Evolutionary conservation across 331 rosid genomes (phyloP).

Genomic region (Rhamnella rubrinervis): DNA sequence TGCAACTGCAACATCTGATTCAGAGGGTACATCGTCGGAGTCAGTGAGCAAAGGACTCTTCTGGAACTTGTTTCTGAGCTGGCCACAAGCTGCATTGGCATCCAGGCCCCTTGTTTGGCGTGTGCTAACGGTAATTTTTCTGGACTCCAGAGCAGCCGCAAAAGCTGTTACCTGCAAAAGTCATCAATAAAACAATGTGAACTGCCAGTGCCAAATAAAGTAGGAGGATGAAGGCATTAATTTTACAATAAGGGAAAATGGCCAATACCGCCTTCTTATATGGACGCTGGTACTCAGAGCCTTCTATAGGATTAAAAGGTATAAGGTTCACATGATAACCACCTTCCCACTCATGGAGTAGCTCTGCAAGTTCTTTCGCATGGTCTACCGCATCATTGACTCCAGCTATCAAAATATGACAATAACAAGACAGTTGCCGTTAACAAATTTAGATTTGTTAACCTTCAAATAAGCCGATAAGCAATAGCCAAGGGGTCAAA

Average conservation of each 20-base stretch:
- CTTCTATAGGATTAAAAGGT: conserved; percentile 97
- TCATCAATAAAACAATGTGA: background rate
- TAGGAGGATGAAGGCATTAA: conserved; percentile 7
- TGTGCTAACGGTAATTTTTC: conserved; percentile 66
- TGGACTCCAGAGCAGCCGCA: conserved; percentile 67
- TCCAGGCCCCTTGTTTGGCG: conserved; percentile 96
- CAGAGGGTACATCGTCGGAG: conserved; percentile 37
- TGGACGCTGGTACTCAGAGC: conserved; percentile 84
- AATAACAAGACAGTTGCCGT: conserved; percentile 1
- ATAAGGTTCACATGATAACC: conserved; percentile 86
- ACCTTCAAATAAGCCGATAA: background rate
- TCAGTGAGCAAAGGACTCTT: conserved; percentile 68
- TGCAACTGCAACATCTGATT: conserved; percentile 57
- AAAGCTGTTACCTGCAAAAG: conserved; percentile 69
- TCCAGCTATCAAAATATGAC: conserved; percentile 67
- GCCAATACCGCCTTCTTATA: conserved; percentile 71
- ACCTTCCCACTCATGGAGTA: conserved; percentile 66
- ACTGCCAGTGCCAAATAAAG: background rate
- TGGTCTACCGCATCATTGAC: conserved; percentile 76
- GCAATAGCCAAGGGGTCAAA: background rate
- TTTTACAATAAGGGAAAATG: conserved; percentile 14
- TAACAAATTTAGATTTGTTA: background rate
- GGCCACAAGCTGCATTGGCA: conserved; percentile 99
- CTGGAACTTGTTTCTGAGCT: conserved; percentile 82
- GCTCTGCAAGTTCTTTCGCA: conserved; percentile 78